Conservation (phyloP, 1,284 basidiomycete genomes). For the Neonothopanus nambi region DNA sequence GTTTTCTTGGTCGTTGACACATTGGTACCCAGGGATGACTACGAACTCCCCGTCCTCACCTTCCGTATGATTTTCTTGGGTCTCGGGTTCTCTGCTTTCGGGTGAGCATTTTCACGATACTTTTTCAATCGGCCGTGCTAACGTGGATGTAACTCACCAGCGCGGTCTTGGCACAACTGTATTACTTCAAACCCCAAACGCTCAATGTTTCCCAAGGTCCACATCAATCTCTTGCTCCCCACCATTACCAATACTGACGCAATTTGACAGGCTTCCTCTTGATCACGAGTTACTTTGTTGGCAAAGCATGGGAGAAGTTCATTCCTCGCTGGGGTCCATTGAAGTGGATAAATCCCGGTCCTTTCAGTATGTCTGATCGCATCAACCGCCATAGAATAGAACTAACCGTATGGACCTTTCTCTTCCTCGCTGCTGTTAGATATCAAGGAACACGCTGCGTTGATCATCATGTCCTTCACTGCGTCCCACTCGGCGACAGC, state of each 20-base stretch:
- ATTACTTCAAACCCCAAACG: slow-evolving; percentile 23
- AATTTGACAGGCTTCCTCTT: slow-evolving; percentile 13
- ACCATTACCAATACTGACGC: too few species aligned
- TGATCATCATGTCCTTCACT: slow-evolving; percentile 38
- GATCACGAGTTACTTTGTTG: slow-evolving; percentile 19
- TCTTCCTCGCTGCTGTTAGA: too few species aligned
- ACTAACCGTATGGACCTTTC: too few species aligned
- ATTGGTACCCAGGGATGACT: slow-evolving; percentile 16
- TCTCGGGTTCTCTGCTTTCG: slow-evolving; percentile 16
- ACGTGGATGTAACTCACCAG: slow-evolving; percentile 2
- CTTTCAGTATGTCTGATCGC: slow-evolving; percentile 14
- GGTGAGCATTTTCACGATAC: slow-evolving; percentile 12
- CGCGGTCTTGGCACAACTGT: slow-evolving; percentile 18
- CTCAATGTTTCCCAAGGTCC: slow-evolving; percentile 17
- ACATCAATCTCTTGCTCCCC: too few species aligned
- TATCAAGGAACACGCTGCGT: too few species aligned
- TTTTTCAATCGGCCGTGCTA: neutral
- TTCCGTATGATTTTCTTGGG: slow-evolving; percentile 20
- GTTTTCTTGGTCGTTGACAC: slow-evolving; percentile 1
- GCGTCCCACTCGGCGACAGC: slow-evolving; percentile 34
- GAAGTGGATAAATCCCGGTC: slow-evolving; percentile 19
- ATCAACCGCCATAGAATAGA: too few species aligned
- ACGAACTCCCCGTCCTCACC: slow-evolving; percentile 18
- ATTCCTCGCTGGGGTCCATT: slow-evolving; percentile 17
- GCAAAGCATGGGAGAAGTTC: slow-evolving; percentile 15